These are phyloP conservation scores for Durio zibethinus DNA, from an alignment of 345 rosid genomes.

Conservation along the genomic window DNA sequence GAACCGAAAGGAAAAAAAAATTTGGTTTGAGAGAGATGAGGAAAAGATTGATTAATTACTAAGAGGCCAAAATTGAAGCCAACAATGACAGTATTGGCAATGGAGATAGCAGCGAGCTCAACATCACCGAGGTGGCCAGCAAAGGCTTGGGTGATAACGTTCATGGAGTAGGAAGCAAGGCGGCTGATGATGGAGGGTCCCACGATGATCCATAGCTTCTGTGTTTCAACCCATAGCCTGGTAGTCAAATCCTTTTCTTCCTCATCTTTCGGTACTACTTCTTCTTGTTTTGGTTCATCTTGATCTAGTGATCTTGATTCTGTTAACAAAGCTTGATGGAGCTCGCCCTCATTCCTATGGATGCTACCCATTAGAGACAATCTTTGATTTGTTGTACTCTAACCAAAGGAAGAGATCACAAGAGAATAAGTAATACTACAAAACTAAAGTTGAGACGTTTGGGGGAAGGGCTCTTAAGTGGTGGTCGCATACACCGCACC, in stretches of 20 bases:
- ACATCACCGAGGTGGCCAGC: conserved; percentile 67
- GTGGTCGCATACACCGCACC: no score
- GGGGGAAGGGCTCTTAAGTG: background rate
- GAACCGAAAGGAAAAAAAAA: background rate
- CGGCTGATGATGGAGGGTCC: conserved; percentile 64
- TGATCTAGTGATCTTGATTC: background rate
- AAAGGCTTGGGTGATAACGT: conserved; percentile 55
- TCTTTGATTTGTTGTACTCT: background rate
- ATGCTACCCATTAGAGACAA: background rate
- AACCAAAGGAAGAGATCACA: background rate
- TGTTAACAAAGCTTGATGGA: conserved; percentile 11
- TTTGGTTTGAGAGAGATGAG: background rate
- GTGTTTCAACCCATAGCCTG: conserved; percentile 46
- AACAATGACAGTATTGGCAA: conserved; percentile 56
- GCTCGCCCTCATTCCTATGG: background rate
- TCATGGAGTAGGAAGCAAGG: conserved; percentile 45
- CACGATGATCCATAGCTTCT: conserved; percentile 58
- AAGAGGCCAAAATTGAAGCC: conserved; percentile 67
- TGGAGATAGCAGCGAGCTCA: conserved; percentile 59
- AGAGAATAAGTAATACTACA: background rate
- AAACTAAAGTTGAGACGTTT: no score
- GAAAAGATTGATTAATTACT: no score
- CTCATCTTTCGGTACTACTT: background rate
- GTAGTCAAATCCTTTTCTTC: background rate
- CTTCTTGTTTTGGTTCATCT: background rate